Evolutionary conservation across 192 early-diverging fungal genomes (phyloP), one percentile per base, ranked within the genome.

Genomic region (Chytriomyces sp.): DNA sequence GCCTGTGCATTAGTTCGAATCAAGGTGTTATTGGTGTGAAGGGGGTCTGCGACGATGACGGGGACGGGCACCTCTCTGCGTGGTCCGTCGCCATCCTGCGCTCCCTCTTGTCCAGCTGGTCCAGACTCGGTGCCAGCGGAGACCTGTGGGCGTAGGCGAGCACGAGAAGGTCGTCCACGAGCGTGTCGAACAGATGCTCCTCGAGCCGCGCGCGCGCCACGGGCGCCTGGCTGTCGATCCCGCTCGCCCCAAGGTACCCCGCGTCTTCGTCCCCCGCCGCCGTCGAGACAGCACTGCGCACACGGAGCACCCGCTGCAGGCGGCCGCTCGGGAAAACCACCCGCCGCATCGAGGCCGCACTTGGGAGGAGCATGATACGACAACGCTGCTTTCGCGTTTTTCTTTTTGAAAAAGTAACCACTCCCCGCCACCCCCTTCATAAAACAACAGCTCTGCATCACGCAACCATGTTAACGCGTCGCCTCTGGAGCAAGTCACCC

Each of bases 151-250:
- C 76, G 78, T 95, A 94, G 14, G 85, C 78, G 17, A 93, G 75
- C 58, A 90, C 80, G 78, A 91, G 85, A 17, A 94, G 69, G 63
- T 94, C 93, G 73, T 93, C 89, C 49, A 84, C 85, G 64, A 95
- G 64, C 10, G 89, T 88, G 61, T 87, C 82, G 75, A 86, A 84
- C 77, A 90, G 93, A 78, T 89, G 86, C 65, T 91, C 89, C 59
- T 86, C 85, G 5, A 95, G 86, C 31, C 93, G 78, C 30, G 77
- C 37, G 7, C 80, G 58, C 39, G 49, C 71, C 2, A 73, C 65
- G 31, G 65, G 44, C 49, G 65, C 65, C 6, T 19, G 14, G 41
- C 28, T 5, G 52, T 68, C 52, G 31, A 68, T 68, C 28, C 65
- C 52, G 31, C 31, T 36, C 17, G 19, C 28, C 28, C 28, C 19